phyloP scores from a whole-genome alignment of 345 rosid genomes.

The Eucalyptus melliodora region DNA sequence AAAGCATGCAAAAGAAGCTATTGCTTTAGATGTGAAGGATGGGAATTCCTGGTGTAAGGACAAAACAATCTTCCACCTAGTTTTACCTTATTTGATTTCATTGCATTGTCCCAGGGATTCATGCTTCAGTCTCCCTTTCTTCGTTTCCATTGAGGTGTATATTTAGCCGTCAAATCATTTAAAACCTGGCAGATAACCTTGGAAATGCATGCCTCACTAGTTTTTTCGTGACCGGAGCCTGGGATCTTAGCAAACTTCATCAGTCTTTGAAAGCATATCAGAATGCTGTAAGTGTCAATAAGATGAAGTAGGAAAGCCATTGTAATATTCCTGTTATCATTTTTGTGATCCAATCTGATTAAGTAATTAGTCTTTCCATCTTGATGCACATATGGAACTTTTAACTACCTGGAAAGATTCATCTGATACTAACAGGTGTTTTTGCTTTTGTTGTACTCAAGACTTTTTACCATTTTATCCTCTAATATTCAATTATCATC shows the following conservation, averaged over 20 bases:
- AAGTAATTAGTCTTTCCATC: background rate
- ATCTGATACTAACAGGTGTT: background rate
- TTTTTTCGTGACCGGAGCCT: constrained; percentile 54
- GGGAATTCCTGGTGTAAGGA: constrained; percentile 74
- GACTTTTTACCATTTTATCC: background rate
- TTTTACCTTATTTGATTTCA: background rate
- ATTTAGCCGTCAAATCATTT: background rate
- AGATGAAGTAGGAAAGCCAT: background rate
- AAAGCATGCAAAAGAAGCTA: constrained; percentile 63
- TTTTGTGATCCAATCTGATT: background rate
- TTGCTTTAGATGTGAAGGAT: constrained; percentile 65
- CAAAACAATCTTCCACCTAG: background rate
- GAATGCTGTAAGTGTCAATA: constrained; percentile 46
- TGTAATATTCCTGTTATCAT: background rate
- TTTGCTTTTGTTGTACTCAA: background rate
- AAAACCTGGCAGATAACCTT: constrained; percentile 39
- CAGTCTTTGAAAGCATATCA: constrained; percentile 69
- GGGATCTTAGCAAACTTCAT: constrained; percentile 59
- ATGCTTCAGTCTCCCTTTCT: background rate
- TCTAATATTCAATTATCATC: constrained; percentile 5
- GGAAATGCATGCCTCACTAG: constrained; percentile 73
- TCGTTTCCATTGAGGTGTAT: background rate
- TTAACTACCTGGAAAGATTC: background rate
- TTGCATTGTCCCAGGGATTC: background rate
- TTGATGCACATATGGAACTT: background rate